Percentiles rank a stretch among this genome's conserved stretches.
Evolutionary conservation across 495 filamentous ascomycete genomes (phyloP).

Genomic region (Pseudomonodictys pantanalensis): DNA sequence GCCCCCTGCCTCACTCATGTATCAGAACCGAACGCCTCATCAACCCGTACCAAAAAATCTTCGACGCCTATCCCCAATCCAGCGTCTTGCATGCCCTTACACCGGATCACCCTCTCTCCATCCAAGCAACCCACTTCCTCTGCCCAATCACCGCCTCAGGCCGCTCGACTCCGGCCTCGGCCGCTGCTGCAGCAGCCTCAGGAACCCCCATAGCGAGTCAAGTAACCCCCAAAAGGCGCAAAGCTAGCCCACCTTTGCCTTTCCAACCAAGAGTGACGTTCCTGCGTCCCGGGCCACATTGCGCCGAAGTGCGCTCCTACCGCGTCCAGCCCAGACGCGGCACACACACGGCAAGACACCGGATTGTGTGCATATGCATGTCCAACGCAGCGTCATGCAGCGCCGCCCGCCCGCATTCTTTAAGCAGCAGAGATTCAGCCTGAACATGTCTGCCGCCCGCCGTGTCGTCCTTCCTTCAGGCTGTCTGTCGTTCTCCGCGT

Average conservation of each 20-base stretch:
- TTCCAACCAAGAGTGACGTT: no score
- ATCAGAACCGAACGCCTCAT: neutral
- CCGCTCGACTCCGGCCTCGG: no score
- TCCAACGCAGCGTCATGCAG: no score
- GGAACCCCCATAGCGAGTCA: no score
- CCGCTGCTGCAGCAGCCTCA: no score
- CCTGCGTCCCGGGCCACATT: no score
- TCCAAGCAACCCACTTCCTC: neutral
- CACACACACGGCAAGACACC: no score
- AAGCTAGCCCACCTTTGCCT: no score
- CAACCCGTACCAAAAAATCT: neutral
- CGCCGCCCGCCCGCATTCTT: neutral
- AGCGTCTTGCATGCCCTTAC: neutral
- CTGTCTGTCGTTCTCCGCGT: neutral
- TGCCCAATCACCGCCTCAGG: neutral
- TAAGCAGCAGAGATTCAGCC: conserved; percentile 13
- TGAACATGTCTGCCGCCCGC: neutral
- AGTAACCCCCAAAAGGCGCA: no score
- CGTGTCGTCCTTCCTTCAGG: no score
- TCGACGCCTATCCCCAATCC: neutral
- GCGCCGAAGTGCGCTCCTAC: no score
- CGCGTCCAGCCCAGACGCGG: no score
- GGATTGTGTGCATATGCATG: neutral
- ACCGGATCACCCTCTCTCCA: neutral
- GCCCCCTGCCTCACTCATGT: neutral